Base-by-base conservation (phyloP, 73 alveolate species). In the Symbiodinium natans region DNA sequence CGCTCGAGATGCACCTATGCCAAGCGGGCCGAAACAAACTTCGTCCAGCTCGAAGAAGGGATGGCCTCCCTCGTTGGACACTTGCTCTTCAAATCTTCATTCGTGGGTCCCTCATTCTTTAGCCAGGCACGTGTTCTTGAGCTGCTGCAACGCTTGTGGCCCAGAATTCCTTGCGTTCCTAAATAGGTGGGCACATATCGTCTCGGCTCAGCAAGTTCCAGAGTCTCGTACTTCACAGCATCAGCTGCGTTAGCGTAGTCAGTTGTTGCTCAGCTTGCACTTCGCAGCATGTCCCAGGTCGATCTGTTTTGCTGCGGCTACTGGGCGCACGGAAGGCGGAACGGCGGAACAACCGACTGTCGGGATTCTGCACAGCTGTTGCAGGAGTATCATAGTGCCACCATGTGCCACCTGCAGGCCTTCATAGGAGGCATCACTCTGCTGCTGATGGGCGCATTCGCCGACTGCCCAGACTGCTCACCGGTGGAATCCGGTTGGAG, bases 371-470 rank as follows among this genome's bases (percentile, higher is more conserved):
- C n/a, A n/a, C n/a, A n/a, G n/a, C n/a, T n/a, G n/a, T n/a, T n/a
- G n/a, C n/a, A n/a, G n/a, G n/a, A 46, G 17, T 46, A 13, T 46
- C 59, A 46, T 46, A 13, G 59, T 46, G 25, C 25, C 59, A 2
- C 59, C 17, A 19, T 46, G 9, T 46, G 77, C 11, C 77, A 11
- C 77, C 11, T 27, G 77, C 36, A 87, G 95, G 95, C 95, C 71
- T 87, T 87, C 71, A 56, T 59, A 7, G 95, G 84, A 23, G 95
- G 95, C 95, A 87, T 87, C 85, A 87, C 95, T 19, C 40, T 87
- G 95, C 95, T 87, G 95, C 31, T 87, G 73, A 87, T 87, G 86
- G 95, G 95, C 38, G 95, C 86, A 21, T 87, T 59, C 33, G 95
- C 42, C 27, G 39, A 34, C 42, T 17, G n/a, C 95, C 68, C 85